Base-by-base conservation (phyloP, 805 yeast species). In the Aciculoconidium aculeatum region DNA sequence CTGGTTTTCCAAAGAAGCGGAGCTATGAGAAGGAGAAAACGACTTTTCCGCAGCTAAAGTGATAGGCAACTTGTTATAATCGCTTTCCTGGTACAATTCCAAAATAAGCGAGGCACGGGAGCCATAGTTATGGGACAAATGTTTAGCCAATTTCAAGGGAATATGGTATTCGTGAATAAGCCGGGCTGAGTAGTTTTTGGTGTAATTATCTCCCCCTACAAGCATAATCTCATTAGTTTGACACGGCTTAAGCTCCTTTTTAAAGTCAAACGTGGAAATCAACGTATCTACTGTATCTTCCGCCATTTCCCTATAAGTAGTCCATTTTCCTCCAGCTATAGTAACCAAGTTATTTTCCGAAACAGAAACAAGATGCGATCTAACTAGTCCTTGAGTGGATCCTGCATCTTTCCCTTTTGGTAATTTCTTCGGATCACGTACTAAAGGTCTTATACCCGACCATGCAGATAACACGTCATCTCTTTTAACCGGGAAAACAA, bases 231-330 rank as follows among this genome's bases (percentile, higher is more conserved):
- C 45, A 49, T 66, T 69, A 24, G 86, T 77, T 37, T 55, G 61
- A 53, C 82, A 76, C 17, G 73, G 70, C 30, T 45, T 51, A 27
- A 47, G 36, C 23, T 58, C 53, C 32, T 35, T 44, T 27, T 27
- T 58, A 30, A 69, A 65, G 28, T 62, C 61, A 33, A 59, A 59
- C 23, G 52, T 42, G 49, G 73, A 66, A 27, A 84, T 67, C 31
- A 82, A 76, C 43, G 75, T 75, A 55, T 84, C 79, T 26, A 88
- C 78, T 25, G 95, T 84, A 64, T 90, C 95, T 63, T 88, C 79
- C 13, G 96, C 95, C 96, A 88, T 88, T 65, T 86, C 94, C 65
- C 96, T 75, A 67, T 88, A 90, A 20, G 97, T 88, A 31, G 97
- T 88, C 97, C 97, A 88, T 65, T 88, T 88, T 56, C 97, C 97